These are phyloP conservation scores for Stromatinia cepivora DNA, from an alignment of 2,329 filamentous ascomycete species.

Conservation along the genomic window DNA sequence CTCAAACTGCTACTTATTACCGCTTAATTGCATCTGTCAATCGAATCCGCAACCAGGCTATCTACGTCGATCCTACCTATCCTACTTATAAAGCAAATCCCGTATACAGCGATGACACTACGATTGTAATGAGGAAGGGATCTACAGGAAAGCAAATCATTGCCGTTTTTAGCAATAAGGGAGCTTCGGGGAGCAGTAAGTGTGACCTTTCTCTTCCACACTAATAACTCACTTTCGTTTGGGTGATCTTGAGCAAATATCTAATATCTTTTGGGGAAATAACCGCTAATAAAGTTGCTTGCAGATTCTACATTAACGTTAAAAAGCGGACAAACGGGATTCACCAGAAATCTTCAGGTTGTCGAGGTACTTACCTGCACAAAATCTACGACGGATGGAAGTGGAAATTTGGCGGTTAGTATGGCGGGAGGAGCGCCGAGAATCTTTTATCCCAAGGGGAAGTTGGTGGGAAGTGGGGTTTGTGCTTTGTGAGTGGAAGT, in stretches of 20 bases:
- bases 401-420: slow-evolving; percentile 47
- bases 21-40: slow-evolving; percentile 40
- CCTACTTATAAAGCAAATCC: slow-evolving; percentile 36
- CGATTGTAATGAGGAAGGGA: slow-evolving; percentile 39
- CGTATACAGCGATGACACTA: slow-evolving; percentile 34
- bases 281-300: no score
- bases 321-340: slow-evolving; percentile 44
- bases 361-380: slow-evolving; percentile 50
- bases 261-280: no score
- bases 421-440: slow-evolving; percentile 48
- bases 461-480: slow-evolving; percentile 21
- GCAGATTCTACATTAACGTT: slow-evolving; percentile 27
- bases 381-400: slow-evolving; percentile 45
- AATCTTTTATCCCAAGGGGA: slow-evolving; percentile 43
- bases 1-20: slow-evolving; percentile 32
- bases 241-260: no score
- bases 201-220: no score
- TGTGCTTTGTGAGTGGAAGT: slow-evolving; percentile 17
- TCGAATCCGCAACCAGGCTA: slow-evolving; percentile 36
- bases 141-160: slow-evolving; percentile 32
- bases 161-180: slow-evolving; percentile 46
- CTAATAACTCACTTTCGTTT: neutral
- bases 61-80: slow-evolving; percentile 32
- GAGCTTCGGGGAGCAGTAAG: slow-evolving; percentile 31
- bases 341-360: slow-evolving; percentile 40